Conservation (phyloP, 2,329 filamentous ascomycete genomes). For the Claviceps capensis region DNA sequence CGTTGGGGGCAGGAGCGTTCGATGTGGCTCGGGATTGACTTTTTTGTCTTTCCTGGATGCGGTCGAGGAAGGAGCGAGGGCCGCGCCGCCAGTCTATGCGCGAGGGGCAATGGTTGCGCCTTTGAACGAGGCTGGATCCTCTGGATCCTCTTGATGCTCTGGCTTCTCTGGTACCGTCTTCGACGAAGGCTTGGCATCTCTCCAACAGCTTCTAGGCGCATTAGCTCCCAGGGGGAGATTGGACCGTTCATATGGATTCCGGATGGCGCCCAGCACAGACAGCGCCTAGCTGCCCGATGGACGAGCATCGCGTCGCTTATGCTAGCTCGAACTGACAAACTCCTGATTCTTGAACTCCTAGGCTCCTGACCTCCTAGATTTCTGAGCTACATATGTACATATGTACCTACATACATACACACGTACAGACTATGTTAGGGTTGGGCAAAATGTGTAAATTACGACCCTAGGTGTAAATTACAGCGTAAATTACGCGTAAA, state of each 20-base stretch:
- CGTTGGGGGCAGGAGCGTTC: not conserved
- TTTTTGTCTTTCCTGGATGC: not conserved
- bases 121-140: not conserved
- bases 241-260: conserved; percentile 1
- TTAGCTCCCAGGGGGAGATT: conserved; percentile 5
- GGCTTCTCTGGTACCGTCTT: not conserved
- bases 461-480: no score
- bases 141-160: not conserved
- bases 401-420: no score
- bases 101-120: not conserved
- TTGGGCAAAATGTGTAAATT: no score
- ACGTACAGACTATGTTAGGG: no score
- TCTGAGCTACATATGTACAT: no score
- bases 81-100: not conserved
- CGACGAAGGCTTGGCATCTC: not conserved
- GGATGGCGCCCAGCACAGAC: conserved; percentile 1
- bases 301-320: not conserved
- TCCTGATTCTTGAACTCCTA: not conserved
- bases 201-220: not conserved
- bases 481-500: no score
- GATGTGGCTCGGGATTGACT: not conserved
- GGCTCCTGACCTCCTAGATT: no score
- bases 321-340: not conserved
- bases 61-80: not conserved
- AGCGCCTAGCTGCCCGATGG: not conserved